These are phyloP conservation scores for Epichloe bromicola DNA, from an alignment of 2,329 filamentous ascomycete genomes.

Conservation along the genomic window DNA sequence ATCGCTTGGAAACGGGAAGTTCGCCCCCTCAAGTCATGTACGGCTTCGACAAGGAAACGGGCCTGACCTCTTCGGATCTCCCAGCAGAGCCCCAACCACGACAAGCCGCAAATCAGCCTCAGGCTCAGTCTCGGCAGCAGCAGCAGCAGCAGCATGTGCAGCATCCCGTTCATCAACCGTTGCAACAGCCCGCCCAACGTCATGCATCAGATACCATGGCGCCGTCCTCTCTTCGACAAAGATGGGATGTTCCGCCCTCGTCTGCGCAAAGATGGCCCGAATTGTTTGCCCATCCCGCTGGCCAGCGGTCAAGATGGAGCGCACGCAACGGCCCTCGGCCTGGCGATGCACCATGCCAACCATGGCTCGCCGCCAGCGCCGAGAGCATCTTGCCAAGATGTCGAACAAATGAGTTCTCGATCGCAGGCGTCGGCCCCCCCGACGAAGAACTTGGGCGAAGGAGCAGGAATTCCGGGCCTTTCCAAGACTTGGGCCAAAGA, in stretches of 20 bases:
- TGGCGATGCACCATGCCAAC: conserved; percentile 7
- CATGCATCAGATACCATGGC: neutral
- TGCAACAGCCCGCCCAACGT: neutral
- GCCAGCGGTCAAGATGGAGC: conserved; percentile 2
- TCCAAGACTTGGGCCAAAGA: conserved; percentile 37
- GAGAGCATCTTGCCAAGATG: conserved; percentile 24
- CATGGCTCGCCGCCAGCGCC: conserved; percentile 8
- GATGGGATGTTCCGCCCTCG: conserved; percentile 33
- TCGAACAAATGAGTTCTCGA: conserved; percentile 25
- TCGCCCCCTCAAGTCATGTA: conserved; percentile 20
- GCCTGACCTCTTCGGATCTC: conserved; percentile 12
- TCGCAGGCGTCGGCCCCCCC: conserved; percentile 24
- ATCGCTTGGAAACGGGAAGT: conserved; percentile 19
- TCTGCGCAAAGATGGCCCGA: conserved; percentile 36
- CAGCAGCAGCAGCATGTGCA: neutral
- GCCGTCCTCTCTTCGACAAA: neutral
- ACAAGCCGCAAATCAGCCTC: neutral
- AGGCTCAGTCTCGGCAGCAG: neutral
- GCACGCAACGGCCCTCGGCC: conserved; percentile 8
- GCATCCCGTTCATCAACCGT: neutral
- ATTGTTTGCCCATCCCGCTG: conserved; percentile 24
- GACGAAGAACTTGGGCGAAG: conserved; percentile 22
- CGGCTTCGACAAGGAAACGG: conserved; percentile 41
- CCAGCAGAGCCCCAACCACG: conserved; percentile 12
- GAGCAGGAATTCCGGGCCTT: conserved; percentile 30